These are phyloP conservation scores for Nicotiana paniculata DNA, from an alignment of 257 asterid genomes.

Conservation along the genomic window DNA sequence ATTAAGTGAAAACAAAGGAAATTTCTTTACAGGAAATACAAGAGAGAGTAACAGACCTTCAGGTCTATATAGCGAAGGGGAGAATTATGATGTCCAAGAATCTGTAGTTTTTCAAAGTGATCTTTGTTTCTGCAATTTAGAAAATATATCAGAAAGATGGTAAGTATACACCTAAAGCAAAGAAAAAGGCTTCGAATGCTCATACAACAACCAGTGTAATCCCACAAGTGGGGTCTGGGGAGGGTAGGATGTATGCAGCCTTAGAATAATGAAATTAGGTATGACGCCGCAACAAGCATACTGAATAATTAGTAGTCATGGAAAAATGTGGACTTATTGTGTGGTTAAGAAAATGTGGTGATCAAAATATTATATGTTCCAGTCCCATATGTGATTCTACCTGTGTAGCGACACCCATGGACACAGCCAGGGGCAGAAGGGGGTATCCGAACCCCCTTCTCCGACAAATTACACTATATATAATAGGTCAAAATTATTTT, in stretches of 20 bases:
- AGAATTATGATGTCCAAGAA: slow-evolving; percentile 68
- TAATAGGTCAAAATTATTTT: no score
- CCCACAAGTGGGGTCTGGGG: no score
- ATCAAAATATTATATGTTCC: not conserved
- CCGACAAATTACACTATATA: no score
- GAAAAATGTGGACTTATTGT: not conserved
- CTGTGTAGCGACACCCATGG: no score
- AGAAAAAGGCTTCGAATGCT: not conserved
- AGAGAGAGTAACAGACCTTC: slow-evolving; percentile 48
- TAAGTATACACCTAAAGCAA: not conserved
- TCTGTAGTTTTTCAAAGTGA: slow-evolving; percentile 60
- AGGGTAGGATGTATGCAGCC: no score
- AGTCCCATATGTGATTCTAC: not conserved
- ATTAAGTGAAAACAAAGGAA: not conserved
- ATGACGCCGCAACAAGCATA: not conserved
- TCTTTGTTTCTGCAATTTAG: slow-evolving; percentile 58
- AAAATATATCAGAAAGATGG: not conserved
- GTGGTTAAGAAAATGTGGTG: not conserved
- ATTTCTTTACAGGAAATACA: not conserved
- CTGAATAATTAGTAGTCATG: no score
- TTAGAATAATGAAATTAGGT: no score
- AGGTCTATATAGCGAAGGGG: slow-evolving; percentile 60
- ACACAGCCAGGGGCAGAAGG: no score
- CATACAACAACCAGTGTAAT: no score
- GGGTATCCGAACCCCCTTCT: no score